phyloP scores from a whole-genome alignment of 2,329 filamentous ascomycete genomes.

The Fusarium globosum region DNA sequence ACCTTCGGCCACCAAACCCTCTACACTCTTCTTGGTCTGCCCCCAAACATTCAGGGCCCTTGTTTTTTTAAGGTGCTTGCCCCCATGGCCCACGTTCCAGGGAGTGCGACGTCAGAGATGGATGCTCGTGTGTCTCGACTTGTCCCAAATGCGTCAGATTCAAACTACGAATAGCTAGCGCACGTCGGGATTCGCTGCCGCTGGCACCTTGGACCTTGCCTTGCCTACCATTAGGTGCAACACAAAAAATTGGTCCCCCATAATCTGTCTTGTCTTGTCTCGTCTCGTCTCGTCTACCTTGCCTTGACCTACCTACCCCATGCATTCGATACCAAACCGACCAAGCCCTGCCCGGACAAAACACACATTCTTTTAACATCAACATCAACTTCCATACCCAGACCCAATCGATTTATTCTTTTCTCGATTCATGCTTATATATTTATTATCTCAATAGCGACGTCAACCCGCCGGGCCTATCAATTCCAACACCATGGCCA shows the following conservation, averaged over 20 bases:
- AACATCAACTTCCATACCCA: neutral
- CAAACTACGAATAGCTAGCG: conserved; percentile 38
- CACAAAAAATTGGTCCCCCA: conserved; percentile 33
- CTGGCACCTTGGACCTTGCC: conserved; percentile 37
- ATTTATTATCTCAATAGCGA: conserved; percentile 44
- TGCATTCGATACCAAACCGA: conserved; percentile 29
- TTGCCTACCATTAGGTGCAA: conserved; percentile 11
- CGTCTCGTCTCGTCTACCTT: conserved; percentile 5
- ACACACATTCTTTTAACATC: conserved; percentile 33
- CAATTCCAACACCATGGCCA: conserved; percentile 51
- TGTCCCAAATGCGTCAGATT: conserved; percentile 46
- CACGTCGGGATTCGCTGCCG: conserved; percentile 41
- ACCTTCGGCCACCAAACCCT: neutral
- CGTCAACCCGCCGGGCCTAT: conserved; percentile 51
- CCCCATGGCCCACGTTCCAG: conserved; percentile 27
- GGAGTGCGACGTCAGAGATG: conserved; percentile 51
- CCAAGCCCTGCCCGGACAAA: conserved; percentile 19
- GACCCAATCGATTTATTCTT: conserved; percentile 34
- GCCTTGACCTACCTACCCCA: conserved; percentile 9
- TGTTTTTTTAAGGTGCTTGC: conserved; percentile 1
- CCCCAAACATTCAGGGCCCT: conserved; percentile 1
- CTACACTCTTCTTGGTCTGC: neutral
- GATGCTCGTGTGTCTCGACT: conserved; percentile 51
- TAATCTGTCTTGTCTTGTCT: neutral
- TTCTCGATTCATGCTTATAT: conserved; percentile 35